phyloP scores from a whole-genome alignment of 2,329 filamentous ascomycete genomes.

The Byssothecium circinans region DNA sequence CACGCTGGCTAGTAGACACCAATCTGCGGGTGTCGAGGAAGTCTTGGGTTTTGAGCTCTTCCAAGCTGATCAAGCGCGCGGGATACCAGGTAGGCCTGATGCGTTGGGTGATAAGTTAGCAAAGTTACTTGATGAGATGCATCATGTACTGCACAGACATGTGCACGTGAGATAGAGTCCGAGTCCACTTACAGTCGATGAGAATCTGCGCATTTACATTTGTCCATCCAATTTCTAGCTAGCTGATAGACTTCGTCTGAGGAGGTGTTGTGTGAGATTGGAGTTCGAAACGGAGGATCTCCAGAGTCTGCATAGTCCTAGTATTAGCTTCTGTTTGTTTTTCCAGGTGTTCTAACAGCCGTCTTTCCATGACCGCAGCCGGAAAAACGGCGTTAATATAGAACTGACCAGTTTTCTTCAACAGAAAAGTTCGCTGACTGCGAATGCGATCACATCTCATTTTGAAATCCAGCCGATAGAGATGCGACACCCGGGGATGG shows the following conservation, averaged over 20 bases:
- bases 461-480: conserved; percentile 6
- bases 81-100: too few relatives aligned
- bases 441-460: neutral
- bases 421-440: neutral
- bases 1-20: neutral
- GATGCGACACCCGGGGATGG: neutral
- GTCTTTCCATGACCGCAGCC: too few relatives aligned
- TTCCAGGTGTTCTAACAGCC: too few relatives aligned
- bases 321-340: too few relatives aligned
- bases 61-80: neutral
- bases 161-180: too few relatives aligned
- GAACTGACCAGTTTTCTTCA: conserved; percentile 1
- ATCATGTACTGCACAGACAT: too few relatives aligned
- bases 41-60: neutral
- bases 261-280: neutral
- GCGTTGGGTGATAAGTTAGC: too few relatives aligned
- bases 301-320: too few relatives aligned
- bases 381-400: neutral
- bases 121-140: too few relatives aligned
- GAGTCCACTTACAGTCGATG: neutral
- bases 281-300: neutral
- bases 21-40: neutral
- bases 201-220: conserved; percentile 7
- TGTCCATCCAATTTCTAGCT: conserved; percentile 7
- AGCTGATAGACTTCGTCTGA: conserved; percentile 10